Evolutionary conservation across 140 eudicot genomes (phyloP), one percentile per base, ranked within the genome.

Genomic region (Flaveria floridana): DNA sequence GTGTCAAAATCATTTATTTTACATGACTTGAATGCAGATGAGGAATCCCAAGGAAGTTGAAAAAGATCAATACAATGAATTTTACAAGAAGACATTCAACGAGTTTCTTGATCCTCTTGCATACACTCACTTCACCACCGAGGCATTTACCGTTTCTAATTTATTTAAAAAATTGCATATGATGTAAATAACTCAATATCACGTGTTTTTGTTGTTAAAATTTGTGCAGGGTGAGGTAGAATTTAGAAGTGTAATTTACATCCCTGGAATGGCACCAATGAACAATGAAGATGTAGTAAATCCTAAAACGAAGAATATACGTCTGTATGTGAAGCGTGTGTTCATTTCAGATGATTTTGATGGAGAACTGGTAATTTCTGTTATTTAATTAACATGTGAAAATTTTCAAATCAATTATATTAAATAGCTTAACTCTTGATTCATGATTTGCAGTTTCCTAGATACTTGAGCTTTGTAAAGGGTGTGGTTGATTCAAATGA

Each of bases 311-410:
- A 94, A 94, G 83, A 94, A 94, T 78, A 94, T 94, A 12, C 95
- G 99, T 48, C 71, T 94, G 20, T 87, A 90, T 67, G 99, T 94
- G 79, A 94, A 94, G 68, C 99, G 99, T 59, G 99, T 94, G 3
- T 94, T 94, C 74, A 94, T 90, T 81, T 94, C 99, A 44, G 99
- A 94, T 79, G 99, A 94, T 85, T 94, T 94, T 85, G 99, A 94
- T 81, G 99, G 99, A 46, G 99, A 94, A 85, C 78, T 94, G 89
- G 99, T 94, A 72, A 84, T 87, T 70, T 30, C 50, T 37, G 0
- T 66, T 2, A 10, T 18, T 37, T 55, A 16, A 20, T 46, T 4
- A 15, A 64, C 59, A 25, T 2, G 3, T 39, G 12, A 61, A 61
- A 7, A 1, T 16, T 16, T 64, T 13, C 11, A 2, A 42, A 18